phyloP scores from a whole-genome alignment of 345 rosid genomes.

The Syzygium oleosum region DNA sequence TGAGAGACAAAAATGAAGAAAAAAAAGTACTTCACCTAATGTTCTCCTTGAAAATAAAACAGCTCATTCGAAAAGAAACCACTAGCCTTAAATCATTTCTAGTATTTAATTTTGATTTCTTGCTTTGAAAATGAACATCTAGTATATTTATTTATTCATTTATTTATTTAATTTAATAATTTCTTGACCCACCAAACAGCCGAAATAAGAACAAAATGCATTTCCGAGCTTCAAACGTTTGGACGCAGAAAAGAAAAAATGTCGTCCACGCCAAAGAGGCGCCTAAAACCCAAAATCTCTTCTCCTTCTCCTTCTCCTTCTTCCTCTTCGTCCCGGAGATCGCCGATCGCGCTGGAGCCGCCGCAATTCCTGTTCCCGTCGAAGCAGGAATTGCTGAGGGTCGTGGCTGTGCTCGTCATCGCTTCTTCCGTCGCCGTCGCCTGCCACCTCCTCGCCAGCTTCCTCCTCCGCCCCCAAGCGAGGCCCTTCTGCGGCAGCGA shows the following conservation, averaged over 20 bases:
- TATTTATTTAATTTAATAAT: neutral
- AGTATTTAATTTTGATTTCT: neutral
- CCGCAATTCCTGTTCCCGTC: slow-evolving; percentile 64
- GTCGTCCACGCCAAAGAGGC: slow-evolving; percentile 26
- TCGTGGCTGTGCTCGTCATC: slow-evolving; percentile 42
- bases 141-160: neutral
- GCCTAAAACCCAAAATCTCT: slow-evolving; percentile 25
- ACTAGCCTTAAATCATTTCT: neutral
- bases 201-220: neutral
- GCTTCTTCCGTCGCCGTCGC: slow-evolving; percentile 59
- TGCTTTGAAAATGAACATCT: neutral
- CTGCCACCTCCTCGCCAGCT: slow-evolving; percentile 39
- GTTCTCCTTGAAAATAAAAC: too few relatives aligned
- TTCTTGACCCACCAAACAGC: neutral
- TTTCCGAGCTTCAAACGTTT: neutral
- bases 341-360: slow-evolving; percentile 39
- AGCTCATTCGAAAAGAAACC: neutral
- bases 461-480: slow-evolving; percentile 22
- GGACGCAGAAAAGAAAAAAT: neutral
- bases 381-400: slow-evolving; percentile 40
- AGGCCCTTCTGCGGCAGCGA: slow-evolving; percentile 57
- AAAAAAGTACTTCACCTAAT: too few relatives aligned
- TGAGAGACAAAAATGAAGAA: too few relatives aligned
- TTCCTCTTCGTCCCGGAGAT: neutral
- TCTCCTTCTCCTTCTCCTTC: slow-evolving; percentile 17